phyloP scores from a whole-genome alignment of 495 filamentous ascomycete genomes.

The Hypoxylon cercidicola region DNA sequence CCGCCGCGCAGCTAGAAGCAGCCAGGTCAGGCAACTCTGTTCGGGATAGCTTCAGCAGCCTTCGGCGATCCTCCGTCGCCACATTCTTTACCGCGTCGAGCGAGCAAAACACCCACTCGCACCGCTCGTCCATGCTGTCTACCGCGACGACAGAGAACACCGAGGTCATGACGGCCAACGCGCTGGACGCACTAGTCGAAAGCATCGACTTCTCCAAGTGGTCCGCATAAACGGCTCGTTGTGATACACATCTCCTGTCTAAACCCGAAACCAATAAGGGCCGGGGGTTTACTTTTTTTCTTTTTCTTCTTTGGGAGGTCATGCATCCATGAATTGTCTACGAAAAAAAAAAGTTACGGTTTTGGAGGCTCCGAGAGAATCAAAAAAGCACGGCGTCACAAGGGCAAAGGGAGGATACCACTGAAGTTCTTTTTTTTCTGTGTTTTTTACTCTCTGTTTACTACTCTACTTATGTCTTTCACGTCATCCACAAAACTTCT shows the following conservation, averaged over 20 bases:
- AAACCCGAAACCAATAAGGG: background rate
- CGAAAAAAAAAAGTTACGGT: constrained; percentile 39
- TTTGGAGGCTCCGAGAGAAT: constrained; percentile 21
- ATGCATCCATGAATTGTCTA: constrained; percentile 38
- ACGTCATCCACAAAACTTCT: too few relatives aligned
- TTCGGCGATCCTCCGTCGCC: constrained; percentile 63
- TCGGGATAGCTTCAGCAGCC: constrained; percentile 61
- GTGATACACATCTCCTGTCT: background rate
- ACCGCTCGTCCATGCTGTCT: constrained; percentile 62
- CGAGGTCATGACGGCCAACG: constrained; percentile 51
- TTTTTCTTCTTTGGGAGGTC: constrained; percentile 12
- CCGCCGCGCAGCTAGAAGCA: constrained; percentile 41
- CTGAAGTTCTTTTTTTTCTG: constrained; percentile 34
- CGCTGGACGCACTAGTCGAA: constrained; percentile 62
- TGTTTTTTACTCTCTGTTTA: constrained; percentile 15
- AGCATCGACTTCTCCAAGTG: constrained; percentile 71
- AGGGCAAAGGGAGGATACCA: constrained; percentile 44
- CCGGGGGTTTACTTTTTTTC: background rate
- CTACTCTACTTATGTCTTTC: constrained; percentile 14
- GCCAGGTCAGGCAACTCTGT: constrained; percentile 55
- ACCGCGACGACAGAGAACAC: constrained; percentile 61
- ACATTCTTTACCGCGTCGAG: constrained; percentile 62
- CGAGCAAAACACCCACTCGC: constrained; percentile 62
- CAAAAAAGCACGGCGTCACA: constrained; percentile 45
- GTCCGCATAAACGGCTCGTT: constrained; percentile 35